A percentile compares a stretch with the other conserved stretches of the same genome.
Conservation (phyloP, 371 early-diverging fungal species). For the Apophysomyces variabilis region DNA sequence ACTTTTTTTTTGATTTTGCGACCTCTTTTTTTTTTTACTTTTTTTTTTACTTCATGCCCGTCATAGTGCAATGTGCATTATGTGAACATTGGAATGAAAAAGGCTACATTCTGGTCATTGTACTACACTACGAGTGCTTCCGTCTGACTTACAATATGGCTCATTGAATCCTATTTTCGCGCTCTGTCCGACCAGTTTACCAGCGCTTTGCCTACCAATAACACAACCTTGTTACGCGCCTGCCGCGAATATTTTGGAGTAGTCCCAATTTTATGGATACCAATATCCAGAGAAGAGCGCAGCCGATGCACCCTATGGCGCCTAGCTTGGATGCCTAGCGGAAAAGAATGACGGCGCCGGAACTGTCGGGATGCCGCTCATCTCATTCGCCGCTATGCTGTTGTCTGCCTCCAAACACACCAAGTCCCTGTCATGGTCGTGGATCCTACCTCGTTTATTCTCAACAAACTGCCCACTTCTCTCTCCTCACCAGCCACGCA, state of each 20-base stretch:
- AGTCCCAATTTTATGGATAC: background rate
- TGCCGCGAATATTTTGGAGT: background rate
- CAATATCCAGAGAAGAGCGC: background rate
- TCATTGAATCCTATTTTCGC: too few relatives aligned
- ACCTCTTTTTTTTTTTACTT: background rate
- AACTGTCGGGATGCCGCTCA: background rate
- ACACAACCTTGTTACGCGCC: too few relatives aligned
- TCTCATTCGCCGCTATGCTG: background rate
- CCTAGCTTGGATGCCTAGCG: background rate
- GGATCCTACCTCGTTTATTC: background rate
- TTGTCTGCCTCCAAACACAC: background rate
- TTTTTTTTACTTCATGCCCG: too few relatives aligned
- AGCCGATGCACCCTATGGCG: background rate
- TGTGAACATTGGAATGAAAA: too few relatives aligned
- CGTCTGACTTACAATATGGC: too few relatives aligned
- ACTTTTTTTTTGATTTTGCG: conserved; percentile 2
- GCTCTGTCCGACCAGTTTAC: too few relatives aligned
- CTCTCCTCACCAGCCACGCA: too few relatives aligned
- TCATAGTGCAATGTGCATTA: background rate
- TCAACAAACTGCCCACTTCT: background rate
- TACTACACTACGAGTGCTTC: too few relatives aligned
- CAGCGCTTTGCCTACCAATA: too few relatives aligned
- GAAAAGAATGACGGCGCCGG: background rate
- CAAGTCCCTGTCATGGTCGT: background rate
- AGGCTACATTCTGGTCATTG: too few relatives aligned